Evolutionary conservation across 805 yeast species (phyloP), one percentile per base, ranked within the genome.

Genomic region (Cephaloascus albidus): DNA sequence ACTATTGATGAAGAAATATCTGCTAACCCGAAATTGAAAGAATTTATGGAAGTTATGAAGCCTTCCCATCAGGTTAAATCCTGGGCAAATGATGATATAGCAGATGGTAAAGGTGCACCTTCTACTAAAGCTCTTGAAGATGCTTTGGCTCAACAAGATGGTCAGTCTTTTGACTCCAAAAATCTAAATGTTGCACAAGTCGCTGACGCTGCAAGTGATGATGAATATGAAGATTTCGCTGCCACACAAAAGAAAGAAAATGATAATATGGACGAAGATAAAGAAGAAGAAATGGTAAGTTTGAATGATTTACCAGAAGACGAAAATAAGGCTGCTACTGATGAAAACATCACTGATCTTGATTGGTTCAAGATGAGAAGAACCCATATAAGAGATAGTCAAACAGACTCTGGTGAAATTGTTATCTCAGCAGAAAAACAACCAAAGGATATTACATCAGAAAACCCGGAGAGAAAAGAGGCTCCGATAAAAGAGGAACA

Each of bases 321-420:
- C 8, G 36, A 43, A 4, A 52, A 43, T 20, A 48, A 47, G 1
- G 39, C 61, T 3, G 78, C 75, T 4, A 60, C 60, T 28, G 75
- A 76, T 48, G 76, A 71, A 41, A 60, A 50, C 12, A 69, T 84
- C 12, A 72, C 88, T 12, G 96, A 89, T 62, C 60, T 85, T 38
- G 96, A 89, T 41, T 89, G 97, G 97, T 70, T 89, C 43, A 78
- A 79, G 51, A 74, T 72, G 48, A 78, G 85, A 57, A 74, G 93
- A 58, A 75, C 71, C 18, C 75, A 93, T 54, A 85, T 89, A 52
- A 61, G 54, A 36, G 72, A 65, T 20, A 16, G 6, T 8, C 10
- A 31, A 16, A 10, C 14, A 6, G 53, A 54, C 36, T 60, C 48
- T n/a, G 36, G 16, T 6, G 16, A 31, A 31, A 16, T 32, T 14